Base-by-base conservation (phyloP, 805 yeast genomes). In the Pichia thaimueangensis region DNA sequence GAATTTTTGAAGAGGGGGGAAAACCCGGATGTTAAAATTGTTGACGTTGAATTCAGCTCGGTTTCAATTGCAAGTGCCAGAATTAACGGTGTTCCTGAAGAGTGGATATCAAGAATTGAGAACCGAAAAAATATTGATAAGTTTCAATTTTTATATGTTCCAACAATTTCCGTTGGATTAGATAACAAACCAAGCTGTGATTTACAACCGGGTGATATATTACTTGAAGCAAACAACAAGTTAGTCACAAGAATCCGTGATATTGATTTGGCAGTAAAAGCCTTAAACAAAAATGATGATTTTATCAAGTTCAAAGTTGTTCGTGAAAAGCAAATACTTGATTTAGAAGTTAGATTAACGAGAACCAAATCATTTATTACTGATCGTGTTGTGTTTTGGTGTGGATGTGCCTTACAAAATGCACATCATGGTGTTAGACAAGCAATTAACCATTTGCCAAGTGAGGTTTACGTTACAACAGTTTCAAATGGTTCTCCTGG, bases 391-490 rank as follows among this genome's bases (percentile, higher is more conserved):
- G 80, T 85, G 8, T 69, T 74, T 37, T 89, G 95, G 93, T 77
- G 88, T 40, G 96, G 96, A 19, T 81, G 88, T 30, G 64, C 82
- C 6, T 61, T 89, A 27, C 97, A 89, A 57, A 73, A 78, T 30
- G 96, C 96, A n/a, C 96, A 87, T 60, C 94, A 84, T 56, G 91
- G 93, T 8, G 96, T 88, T 15, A 76, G 89, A 48, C 96, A 88
- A 64, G 78, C 84, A 30, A 80, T 85, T 74, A 76, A 76, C 41
- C 70, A 74, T 43, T 67, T 86, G 40, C 96, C 95, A 11, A 81
- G 91, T 15, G 79, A 77, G 41, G 93, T 89, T n/a, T 89, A 88
- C 57, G 80, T 87, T 41, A 81, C 87, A 2, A 70, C 79, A 20
- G 75, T 84, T 56, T 73, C 80, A 33, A 73, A 77, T 29, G 95